Conservation (phyloP, 176 grass and related monocot species). For the Areca catechu region DNA sequence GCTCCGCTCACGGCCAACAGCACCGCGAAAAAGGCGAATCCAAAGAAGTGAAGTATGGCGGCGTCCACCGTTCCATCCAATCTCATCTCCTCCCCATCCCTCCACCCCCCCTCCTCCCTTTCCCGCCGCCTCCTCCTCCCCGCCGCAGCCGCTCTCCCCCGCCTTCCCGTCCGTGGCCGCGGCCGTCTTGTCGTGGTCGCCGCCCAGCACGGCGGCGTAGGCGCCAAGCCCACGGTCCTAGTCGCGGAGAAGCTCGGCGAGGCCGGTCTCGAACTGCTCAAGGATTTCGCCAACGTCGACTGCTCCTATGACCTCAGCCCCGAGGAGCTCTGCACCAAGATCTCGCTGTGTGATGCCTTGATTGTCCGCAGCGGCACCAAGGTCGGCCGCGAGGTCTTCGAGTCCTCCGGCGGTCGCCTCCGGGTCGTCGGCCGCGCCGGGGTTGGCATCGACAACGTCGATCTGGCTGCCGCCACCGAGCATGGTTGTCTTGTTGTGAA, state of each 20-base stretch:
- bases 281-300: conserved; percentile 74
- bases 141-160: conserved; percentile 5
- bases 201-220: conserved; percentile 10
- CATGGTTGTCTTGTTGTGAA: conserved; percentile 87
- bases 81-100: conserved; percentile 11
- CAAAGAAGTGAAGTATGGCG: too few relatives aligned
- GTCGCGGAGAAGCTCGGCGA: conserved; percentile 84
- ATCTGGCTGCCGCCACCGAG: conserved; percentile 80
- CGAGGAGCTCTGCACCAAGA: conserved; percentile 82
- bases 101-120: conserved; percentile 24
- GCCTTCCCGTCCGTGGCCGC: conserved; percentile 6
- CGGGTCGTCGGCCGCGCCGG: conserved; percentile 72
- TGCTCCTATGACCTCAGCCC: conserved; percentile 76
- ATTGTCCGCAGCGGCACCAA: conserved; percentile 74
- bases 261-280: conserved; percentile 47
- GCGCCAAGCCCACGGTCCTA: conserved; percentile 49
- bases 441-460: conserved; percentile 88
- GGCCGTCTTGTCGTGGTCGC: background rate
- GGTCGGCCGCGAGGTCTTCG: conserved; percentile 67
- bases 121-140: conserved; percentile 4
- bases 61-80: background rate
- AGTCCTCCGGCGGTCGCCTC: conserved; percentile 47
- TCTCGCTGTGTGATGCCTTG: conserved; percentile 75
- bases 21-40: too few relatives aligned
- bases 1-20: too few relatives aligned